These are phyloP conservation scores for Pythium phragmiticola DNA, from an alignment of 352 stramenopile species.

Conservation along the genomic window DNA sequence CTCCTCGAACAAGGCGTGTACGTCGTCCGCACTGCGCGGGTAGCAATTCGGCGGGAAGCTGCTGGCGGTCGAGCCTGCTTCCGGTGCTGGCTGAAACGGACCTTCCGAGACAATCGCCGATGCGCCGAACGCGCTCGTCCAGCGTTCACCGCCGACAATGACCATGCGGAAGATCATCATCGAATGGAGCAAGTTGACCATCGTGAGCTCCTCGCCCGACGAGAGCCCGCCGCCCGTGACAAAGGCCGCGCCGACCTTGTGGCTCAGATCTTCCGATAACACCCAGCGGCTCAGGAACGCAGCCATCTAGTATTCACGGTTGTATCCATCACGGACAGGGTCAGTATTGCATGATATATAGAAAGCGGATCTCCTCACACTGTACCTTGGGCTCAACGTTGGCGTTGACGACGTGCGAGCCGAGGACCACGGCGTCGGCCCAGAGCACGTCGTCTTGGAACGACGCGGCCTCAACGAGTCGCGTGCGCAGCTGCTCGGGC, in stretches of 20 bases:
- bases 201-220: constrained; percentile 80
- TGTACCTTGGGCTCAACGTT: constrained; percentile 83
- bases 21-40: constrained; percentile 45
- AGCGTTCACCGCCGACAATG: constrained; percentile 79
- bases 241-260: constrained; percentile 85
- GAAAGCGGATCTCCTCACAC: neutral
- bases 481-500: constrained; percentile 45
- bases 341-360: neutral
- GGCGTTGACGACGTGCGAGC: constrained; percentile 83
- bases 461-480: constrained; percentile 57
- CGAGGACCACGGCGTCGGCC: constrained; percentile 83
- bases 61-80: constrained; percentile 20
- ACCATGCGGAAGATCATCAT: constrained; percentile 90
- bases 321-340: neutral
- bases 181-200: constrained; percentile 83
- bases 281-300: constrained; percentile 76
- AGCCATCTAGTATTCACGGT: constrained; percentile 38
- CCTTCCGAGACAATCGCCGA: constrained; percentile 81
- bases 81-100: constrained; percentile 40
- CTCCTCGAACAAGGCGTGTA: constrained; percentile 76
- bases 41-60: constrained; percentile 58
- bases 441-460: constrained; percentile 79
- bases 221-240: constrained; percentile 81
- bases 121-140: constrained; percentile 84
- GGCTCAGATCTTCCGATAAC: constrained; percentile 67